Evolutionary conservation across 1,284 basidiomycete genomes (phyloP), one percentile per base, ranked within the genome.

Genomic region (Pterulicium gracile): DNA sequence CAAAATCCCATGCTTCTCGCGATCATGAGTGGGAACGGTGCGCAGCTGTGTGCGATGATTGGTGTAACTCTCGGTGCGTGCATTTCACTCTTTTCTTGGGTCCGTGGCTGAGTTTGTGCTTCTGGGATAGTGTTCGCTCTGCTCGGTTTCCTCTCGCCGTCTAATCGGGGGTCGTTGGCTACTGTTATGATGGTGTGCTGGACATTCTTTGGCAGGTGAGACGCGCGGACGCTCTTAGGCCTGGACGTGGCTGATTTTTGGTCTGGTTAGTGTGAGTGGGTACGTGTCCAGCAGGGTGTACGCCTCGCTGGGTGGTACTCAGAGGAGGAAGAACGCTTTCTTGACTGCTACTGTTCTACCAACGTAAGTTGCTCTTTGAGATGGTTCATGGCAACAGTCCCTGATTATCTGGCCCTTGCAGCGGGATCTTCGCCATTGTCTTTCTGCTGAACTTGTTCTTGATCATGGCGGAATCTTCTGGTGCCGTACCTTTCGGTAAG

Each of bases 181-280:
- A 97, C 94, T 1, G 89, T 98, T 41, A 93, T 98, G 83, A 85
- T 98, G 68, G 80, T 98, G 18, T 90, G 83, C 58, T 98, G 92
- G 91, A 90, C 92, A 0, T 72, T 97, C 52, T 98, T 98, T 57
- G 91, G 92, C 62, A 69, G 77, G 84, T 79, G 56, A 55, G 75
- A 57, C 1, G 27, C 4, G 27, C 27, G 42, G 34, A 24, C n/a
- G 3, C 34, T 40, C 39, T 41, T 13, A 24, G 43, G 15, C 4
- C 15, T 17, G 48, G 15, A 35, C 42, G 34, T 27, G 24, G 46
- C 32, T 44, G 24, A 44, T 15, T 47, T 42, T 46, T 20, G 35
- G 42, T 21, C 47, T 43, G 32, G 50, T 21, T 52, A 88, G 88
- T 44, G 72, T 98, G 46, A 82, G 89, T 14, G 95, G 95, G 24